Conservation (phyloP, 139 green algal species). For the Pycnococcus provasolii region DNA sequence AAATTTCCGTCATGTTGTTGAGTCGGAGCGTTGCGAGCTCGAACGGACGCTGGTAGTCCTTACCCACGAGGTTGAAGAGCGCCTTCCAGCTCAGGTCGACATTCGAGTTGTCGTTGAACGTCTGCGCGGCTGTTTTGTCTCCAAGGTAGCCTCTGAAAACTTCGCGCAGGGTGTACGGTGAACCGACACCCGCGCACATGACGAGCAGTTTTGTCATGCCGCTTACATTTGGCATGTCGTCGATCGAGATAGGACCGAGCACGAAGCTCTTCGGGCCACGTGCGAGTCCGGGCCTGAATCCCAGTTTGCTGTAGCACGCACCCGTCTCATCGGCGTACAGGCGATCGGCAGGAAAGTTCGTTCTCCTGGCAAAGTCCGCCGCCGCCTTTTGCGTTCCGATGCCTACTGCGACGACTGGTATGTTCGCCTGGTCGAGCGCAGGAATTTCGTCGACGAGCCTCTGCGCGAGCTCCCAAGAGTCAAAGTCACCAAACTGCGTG, state of each 20-base stretch:
- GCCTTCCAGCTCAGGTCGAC: slow-evolving; percentile 5
- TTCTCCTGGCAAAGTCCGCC: slow-evolving; percentile 10
- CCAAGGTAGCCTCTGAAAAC: slow-evolving; percentile 31
- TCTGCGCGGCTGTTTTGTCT: slow-evolving; percentile 17
- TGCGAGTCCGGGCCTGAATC: slow-evolving; percentile 17
- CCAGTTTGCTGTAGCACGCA: slow-evolving; percentile 10
- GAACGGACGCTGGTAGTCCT: slow-evolving; percentile 36
- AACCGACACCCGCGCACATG: slow-evolving; percentile 37
- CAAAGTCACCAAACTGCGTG: slow-evolving; percentile 34
- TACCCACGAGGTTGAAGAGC: slow-evolving; percentile 27
- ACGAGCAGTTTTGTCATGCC: slow-evolving; percentile 24
- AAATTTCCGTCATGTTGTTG: slow-evolving; percentile 35
- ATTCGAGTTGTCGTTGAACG: slow-evolving; percentile 20
- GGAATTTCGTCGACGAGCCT: slow-evolving; percentile 16
- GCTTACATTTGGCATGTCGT: slow-evolving; percentile 13
- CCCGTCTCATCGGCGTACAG: slow-evolving; percentile 25
- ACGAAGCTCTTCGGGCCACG: not conserved
- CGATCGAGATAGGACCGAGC: not conserved
- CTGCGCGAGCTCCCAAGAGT: slow-evolving; percentile 35
- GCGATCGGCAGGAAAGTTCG: slow-evolving; percentile 23
- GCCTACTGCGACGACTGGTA: slow-evolving; percentile 19
- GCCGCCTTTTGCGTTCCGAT: slow-evolving; percentile 24
- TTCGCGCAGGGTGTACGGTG: slow-evolving; percentile 34
- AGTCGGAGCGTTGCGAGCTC: slow-evolving; percentile 38
- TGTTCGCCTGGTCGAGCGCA: not conserved